Conservation (phyloP, 306 rosid species). For the Sechiopsis laciniata region DNA sequence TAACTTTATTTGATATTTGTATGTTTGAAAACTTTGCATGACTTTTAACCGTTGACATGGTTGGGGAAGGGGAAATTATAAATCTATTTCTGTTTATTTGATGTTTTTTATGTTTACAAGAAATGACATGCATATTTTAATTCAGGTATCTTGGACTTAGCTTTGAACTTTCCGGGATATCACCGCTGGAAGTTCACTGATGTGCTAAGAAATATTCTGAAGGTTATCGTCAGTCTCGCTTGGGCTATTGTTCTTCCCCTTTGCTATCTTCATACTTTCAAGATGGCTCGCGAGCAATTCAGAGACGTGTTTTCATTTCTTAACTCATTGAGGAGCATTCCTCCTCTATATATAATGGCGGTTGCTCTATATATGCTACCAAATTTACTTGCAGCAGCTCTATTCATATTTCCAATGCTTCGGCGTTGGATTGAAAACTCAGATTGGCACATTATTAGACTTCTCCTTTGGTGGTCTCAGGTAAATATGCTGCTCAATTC, state of each 20-base stretch:
- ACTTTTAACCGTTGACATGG: background rate
- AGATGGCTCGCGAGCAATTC: constrained; percentile 30
- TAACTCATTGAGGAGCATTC: constrained; percentile 47
- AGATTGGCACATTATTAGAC: constrained; percentile 80
- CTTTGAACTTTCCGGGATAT: constrained; percentile 80
- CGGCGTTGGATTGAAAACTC: constrained; percentile 99
- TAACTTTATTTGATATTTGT: background rate
- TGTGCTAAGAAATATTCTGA: constrained; percentile 69
- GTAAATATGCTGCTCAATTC: constrained; percentile 30
- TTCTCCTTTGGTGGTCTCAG: constrained; percentile 99
- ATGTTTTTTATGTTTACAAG: constrained; percentile 9
- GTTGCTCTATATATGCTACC: constrained; percentile 80
- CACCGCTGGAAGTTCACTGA: constrained; percentile 75
- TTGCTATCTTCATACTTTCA: constrained; percentile 54
- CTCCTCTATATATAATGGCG: constrained; percentile 62
- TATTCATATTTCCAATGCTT: constrained; percentile 87
- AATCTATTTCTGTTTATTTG: background rate
- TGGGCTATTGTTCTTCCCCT: constrained; percentile 81
- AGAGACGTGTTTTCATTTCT: constrained; percentile 46
- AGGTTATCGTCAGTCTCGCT: constrained; percentile 63
- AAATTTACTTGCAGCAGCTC: constrained; percentile 55
- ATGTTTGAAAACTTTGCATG: background rate
- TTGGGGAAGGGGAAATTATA: background rate
- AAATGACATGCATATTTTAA: constrained; percentile 19
- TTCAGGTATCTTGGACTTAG: constrained; percentile 72